A percentile compares a stretch with the other conserved stretches of the same genome.
phyloP scores from a whole-genome alignment of 2,329 filamentous ascomycete species.

The Berkeleyomyces rouxiae region DNA sequence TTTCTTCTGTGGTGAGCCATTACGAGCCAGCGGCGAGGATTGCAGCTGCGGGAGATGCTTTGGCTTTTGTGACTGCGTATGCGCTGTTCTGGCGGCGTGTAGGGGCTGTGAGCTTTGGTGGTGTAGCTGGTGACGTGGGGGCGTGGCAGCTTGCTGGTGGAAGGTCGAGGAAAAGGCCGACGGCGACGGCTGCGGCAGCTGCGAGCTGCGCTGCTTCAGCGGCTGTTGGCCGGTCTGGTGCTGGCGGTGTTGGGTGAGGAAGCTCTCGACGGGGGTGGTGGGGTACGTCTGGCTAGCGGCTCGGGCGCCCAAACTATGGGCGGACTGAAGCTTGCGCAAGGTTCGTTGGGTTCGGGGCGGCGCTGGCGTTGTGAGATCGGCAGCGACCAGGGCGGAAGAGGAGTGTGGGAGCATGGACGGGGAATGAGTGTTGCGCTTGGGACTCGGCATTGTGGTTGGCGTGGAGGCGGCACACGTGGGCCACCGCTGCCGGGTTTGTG shows the following conservation, averaged over 20 bases:
- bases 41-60: slow-evolving; percentile 1
- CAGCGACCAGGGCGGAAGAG: slow-evolving; percentile 11
- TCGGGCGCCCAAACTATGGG: slow-evolving; percentile 49
- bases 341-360: slow-evolving; percentile 50
- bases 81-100: background rate
- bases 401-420: background rate
- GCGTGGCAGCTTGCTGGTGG: slow-evolving; percentile 2
- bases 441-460: slow-evolving; percentile 1
- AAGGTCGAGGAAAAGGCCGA: background rate
- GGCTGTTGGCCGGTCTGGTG: slow-evolving; percentile 19
- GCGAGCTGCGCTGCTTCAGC: slow-evolving; percentile 1
- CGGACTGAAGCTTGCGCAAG: slow-evolving; percentile 59
- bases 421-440: background rate
- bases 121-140: slow-evolving; percentile 7
- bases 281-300: slow-evolving; percentile 30
- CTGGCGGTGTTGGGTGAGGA: slow-evolving; percentile 45
- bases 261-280: slow-evolving; percentile 13
- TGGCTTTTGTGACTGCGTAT: background rate
- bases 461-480: background rate
- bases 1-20: slow-evolving; percentile 21
- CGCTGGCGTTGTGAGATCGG: slow-evolving; percentile 36
- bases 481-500: too few species aligned
- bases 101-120: slow-evolving; percentile 8
- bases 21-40: slow-evolving; percentile 18
- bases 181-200: slow-evolving; percentile 13